Base-by-base conservation (phyloP, 2,329 filamentous ascomycete species). In the Aureobasidium sp. region DNA sequence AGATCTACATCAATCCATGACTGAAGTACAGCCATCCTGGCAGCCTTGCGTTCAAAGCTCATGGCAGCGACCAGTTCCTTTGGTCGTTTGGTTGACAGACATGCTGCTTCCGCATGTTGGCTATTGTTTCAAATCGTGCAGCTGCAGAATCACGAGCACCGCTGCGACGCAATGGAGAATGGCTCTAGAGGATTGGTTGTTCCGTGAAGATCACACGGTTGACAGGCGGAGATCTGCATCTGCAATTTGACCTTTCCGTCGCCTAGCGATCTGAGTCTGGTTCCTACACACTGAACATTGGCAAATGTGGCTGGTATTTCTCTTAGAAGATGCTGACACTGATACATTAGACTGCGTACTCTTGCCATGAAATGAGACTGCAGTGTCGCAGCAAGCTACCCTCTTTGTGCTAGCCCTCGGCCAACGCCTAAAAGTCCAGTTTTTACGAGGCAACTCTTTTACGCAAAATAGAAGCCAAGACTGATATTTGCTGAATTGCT, bases 171-270 rank as follows among this genome's bases (percentile, higher is more conserved):
- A 32, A 59, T 24, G n/a, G 46, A 27, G 26, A 24, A 29, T 6
- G 2, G 17, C 41, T 50, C 57, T 34, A 50, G 27, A 51, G 24
- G 15, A 37, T 51, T 43, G 46, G 57, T 60, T 13, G 46, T 60
- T 27, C 46, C 57, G 46, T 60, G 57, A 43, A 60, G 57, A 60
- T 60, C 57, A 51, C 41, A 51, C 57, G 46, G 36, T 60, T 51
- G 46, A 60, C 44, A 50, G 57, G 44, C 44, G 57, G 57, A 60
- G 57, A 60, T 60, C 57, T 60, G 46, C 57, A 51, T 60, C 7
- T 51, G 57, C 46, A 60, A 60, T 51, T 60, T 60, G 46, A 51
- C 37, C 34, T 34, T 60, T 51, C 39, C 55, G 43, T 47, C 55
- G 48, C n/a, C 9, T 17, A 26, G 20, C 36, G 44, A 59, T 44